Evolutionary conservation across 768 basidiomycete species (phyloP).

Genomic region (Megacollybia marginata): DNA sequence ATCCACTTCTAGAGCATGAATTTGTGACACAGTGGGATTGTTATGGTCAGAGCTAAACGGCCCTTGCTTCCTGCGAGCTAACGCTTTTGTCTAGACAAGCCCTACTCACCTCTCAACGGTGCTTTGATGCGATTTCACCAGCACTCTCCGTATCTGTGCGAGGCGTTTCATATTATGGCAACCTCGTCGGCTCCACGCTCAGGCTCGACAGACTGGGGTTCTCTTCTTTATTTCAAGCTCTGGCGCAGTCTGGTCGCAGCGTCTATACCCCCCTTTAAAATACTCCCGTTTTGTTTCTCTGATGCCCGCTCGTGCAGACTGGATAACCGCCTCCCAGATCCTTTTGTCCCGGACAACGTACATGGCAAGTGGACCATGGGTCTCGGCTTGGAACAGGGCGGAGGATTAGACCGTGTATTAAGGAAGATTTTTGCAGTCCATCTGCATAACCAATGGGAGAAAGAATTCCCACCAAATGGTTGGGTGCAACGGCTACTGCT

Average conservation of each 20-base stretch:
- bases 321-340: conserved; percentile 91
- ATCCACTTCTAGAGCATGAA: conserved; percentile 86
- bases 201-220: conserved; percentile 90
- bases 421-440: conserved; percentile 81
- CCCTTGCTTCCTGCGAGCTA: background rate
- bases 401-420: conserved; percentile 54
- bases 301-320: conserved; percentile 88
- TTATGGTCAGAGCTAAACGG: conserved; percentile 55
- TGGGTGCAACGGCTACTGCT: conserved; percentile 85
- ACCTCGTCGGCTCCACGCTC: conserved; percentile 63
- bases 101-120: conserved; percentile 78
- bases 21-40: conserved; percentile 99
- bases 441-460: conserved; percentile 95
- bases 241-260: conserved; percentile 76
- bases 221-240: conserved; percentile 84
- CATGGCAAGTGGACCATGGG: conserved; percentile 65
- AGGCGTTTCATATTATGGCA: conserved; percentile 89
- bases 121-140: conserved; percentile 90
- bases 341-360: conserved; percentile 55
- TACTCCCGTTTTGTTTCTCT: conserved; percentile 93
- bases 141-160: conserved; percentile 94
- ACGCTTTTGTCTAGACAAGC: conserved; percentile 44
- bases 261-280: conserved; percentile 75
- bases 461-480: conserved; percentile 71
- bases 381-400: conserved; percentile 51